Conservation (phyloP, 2,329 filamentous ascomycete genomes). For the Hypomyces perniciosus region DNA sequence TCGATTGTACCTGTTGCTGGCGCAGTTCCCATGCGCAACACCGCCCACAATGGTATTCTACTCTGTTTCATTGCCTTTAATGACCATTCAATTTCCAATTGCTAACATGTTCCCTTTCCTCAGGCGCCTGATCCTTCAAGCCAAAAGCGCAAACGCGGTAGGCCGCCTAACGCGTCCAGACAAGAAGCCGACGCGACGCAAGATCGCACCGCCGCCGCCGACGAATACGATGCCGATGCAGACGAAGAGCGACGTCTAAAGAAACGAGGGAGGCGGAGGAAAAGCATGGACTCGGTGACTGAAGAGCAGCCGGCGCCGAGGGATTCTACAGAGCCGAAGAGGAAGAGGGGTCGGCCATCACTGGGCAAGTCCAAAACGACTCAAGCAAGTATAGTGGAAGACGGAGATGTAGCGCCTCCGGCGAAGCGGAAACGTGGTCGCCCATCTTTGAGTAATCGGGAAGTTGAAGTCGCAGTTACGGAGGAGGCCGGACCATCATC, state of each 20-base stretch:
- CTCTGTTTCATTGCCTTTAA: neutral
- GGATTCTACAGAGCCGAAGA: neutral
- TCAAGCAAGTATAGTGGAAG: too few relatives aligned
- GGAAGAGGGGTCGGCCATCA: slow-evolving; percentile 26
- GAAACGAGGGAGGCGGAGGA: slow-evolving; percentile 22
- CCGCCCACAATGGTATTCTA: slow-evolving; percentile 4
- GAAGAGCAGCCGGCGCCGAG: neutral
- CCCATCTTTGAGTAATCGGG: slow-evolving; percentile 20
- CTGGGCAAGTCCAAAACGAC: neutral
- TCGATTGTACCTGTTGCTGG: neutral
- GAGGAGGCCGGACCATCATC: neutral
- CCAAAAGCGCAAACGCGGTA: slow-evolving; percentile 39
- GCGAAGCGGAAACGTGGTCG: slow-evolving; percentile 33
- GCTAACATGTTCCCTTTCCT: neutral
- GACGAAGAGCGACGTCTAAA: slow-evolving; percentile 20
- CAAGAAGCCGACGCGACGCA: slow-evolving; percentile 22
- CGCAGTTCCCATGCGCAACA: neutral
- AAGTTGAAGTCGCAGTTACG: slow-evolving; percentile 6
- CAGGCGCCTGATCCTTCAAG: slow-evolving; percentile 23
- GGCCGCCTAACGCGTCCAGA: slow-evolving; percentile 37
- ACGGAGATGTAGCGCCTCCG: slow-evolving; percentile 2
- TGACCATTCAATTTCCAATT: neutral
- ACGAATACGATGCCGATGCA: slow-evolving; percentile 18
- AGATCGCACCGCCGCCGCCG: slow-evolving; percentile 12
- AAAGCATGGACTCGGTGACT: neutral